Evolutionary conservation across 2,329 filamentous ascomycete genomes (phyloP), one percentile per base, ranked within the genome.

Genomic region (Arachnopeziza araneosa): DNA sequence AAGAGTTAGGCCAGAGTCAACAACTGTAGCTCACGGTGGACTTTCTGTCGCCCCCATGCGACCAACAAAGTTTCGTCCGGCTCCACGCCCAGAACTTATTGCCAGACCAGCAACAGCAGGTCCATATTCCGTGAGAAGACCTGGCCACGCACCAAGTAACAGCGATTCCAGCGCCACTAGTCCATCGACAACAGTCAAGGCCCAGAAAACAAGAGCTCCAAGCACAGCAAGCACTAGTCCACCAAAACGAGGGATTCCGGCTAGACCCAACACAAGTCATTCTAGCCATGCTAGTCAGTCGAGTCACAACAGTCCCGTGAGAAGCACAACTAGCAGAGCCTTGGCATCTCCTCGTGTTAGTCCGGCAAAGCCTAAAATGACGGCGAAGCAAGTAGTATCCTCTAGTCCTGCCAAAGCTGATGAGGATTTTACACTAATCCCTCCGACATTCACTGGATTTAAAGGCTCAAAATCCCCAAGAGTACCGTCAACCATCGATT

Each of bases 1-100:
- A 78, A 62, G 71, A 76, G 49, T 77, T 76, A 49, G 82, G 79
- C 60, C 72, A 73, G 50, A 78, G 74, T 59, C 66, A 32, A 69
- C 58, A 23, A 64, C 65, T 32, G 64, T 66, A 32, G 57, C 79
- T 24, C 77, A 82, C 30, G 81, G 81, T 19, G 84, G 84, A 44
- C 80, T 88, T 73, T 87, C 84, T 10, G 83, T 82, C 52, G 84
- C 85, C 26, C 85, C 85, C 1, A 83, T 87, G 79, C 78, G 85
- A 59, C 85, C 85, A 54, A 77, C 79, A 50, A 82, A 80, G 70
- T 68, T 71, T n/a, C 68, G 67, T 14, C 62, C 68, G 22, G 65
- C 63, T 49, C 81, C 79, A 66, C 77, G 82, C 50, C 83, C 84
- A 2, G 84, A 87, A 52, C 58, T 69, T 58, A 75, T 83, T 66